Evolutionary conservation across 352 stramenopile species (phyloP).

Genomic region (Blastocystis sp.): DNA sequence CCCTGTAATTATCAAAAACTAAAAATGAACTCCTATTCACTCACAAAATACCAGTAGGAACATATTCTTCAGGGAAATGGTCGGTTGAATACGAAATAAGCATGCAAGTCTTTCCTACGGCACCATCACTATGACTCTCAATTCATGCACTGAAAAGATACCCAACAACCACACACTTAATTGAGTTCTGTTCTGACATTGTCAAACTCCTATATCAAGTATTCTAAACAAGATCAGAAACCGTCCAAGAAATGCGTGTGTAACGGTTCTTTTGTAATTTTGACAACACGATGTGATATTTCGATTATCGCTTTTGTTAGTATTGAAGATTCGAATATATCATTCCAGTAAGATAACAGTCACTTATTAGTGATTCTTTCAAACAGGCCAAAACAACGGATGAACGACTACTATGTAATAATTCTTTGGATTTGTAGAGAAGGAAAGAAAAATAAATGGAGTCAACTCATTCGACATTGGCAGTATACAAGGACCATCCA

Average conservation of each 20-base stretch:
- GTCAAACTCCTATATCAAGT: too few relatives aligned
- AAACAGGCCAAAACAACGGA: too few relatives aligned
- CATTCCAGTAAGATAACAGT: too few relatives aligned
- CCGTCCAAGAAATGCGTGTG: not conserved
- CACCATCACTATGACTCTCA: constrained; percentile 75
- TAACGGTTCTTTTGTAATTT: not conserved
- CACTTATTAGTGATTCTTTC: too few relatives aligned
- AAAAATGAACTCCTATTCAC: not conserved
- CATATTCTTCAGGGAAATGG: constrained; percentile 88
- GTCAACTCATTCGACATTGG: not conserved
- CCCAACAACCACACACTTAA: constrained; percentile 59
- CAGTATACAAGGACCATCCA: not conserved
- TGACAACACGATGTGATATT: not conserved
- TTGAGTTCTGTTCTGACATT: constrained; percentile 19
- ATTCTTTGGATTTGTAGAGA: too few relatives aligned
- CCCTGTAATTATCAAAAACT: constrained; percentile 68
- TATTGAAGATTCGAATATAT: too few relatives aligned
- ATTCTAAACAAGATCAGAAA: too few relatives aligned
- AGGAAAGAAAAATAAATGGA: not conserved
- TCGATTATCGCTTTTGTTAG: too few relatives aligned
- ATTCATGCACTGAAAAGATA: not conserved
- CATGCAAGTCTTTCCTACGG: constrained; percentile 88
- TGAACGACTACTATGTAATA: too few relatives aligned
- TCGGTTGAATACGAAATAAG: constrained; percentile 92
- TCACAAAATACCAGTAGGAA: constrained; percentile 72